These are phyloP conservation scores for Dendrostoma leiphaemia DNA, from an alignment of 2,329 filamentous ascomycete genomes.

Conservation along the genomic window DNA sequence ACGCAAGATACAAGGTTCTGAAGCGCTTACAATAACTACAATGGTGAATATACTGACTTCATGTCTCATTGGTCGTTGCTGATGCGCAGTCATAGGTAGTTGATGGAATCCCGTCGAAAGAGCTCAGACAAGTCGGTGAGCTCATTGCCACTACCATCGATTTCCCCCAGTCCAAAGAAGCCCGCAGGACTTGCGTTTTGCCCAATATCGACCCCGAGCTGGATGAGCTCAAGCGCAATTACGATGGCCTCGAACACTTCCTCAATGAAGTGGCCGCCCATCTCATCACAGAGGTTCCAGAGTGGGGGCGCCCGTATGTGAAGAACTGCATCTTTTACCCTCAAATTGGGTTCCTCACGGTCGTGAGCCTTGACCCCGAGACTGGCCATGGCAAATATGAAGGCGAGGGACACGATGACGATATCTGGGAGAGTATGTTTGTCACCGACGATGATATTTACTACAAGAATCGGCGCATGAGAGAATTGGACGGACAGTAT, in stretches of 20 bases:
- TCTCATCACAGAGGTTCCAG: conserved; percentile 63
- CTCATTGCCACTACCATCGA: conserved; percentile 75
- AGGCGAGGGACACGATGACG: conserved; percentile 53
- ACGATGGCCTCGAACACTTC: conserved; percentile 74
- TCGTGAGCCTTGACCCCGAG: conserved; percentile 61
- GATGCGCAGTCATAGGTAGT: conserved; percentile 44
- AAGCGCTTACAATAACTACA: conserved; percentile 48
- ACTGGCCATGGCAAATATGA: conserved; percentile 61
- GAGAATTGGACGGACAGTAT: conserved; percentile 73
- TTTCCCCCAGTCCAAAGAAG: conserved; percentile 71
- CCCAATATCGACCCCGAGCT: conserved; percentile 70
- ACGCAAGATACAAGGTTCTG: conserved; percentile 52
- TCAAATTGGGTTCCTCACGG: conserved; percentile 85
- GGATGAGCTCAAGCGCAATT: conserved; percentile 74
- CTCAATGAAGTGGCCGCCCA: conserved; percentile 65
- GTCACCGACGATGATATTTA: conserved; percentile 68
- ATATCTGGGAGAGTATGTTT: conserved; percentile 77
- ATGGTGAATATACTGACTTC: conserved; percentile 44
- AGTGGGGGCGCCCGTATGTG: conserved; percentile 50
- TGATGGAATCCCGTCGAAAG: conserved; percentile 54
- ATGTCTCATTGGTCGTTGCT: not conserved
- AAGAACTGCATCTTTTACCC: conserved; percentile 86
- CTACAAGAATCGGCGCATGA: conserved; percentile 84
- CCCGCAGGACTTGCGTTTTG: conserved; percentile 70
- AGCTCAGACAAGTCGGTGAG: conserved; percentile 65